Evolutionary conservation across 192 early-diverging fungal species (phyloP).

Genomic region (Powellomyces hirtus): DNA sequence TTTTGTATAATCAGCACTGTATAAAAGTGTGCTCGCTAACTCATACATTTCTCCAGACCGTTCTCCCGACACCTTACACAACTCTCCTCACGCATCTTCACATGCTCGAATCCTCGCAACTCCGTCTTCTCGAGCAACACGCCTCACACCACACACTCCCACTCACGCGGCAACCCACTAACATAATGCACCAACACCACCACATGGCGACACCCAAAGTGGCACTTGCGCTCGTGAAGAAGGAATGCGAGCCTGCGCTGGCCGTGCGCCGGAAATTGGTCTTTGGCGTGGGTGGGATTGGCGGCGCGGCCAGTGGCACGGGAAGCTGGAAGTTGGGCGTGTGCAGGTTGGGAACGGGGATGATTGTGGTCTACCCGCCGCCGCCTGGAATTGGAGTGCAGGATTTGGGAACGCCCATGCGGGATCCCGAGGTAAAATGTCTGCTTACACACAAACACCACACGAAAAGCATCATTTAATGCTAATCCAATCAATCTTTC

Average conservation of each 20-base stretch:
- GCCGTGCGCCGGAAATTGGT: not conserved
- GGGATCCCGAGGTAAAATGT: conserved; percentile 3
- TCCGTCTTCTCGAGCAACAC: not conserved
- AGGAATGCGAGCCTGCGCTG: not conserved
- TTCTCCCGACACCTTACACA: not conserved
- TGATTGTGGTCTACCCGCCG: not conserved
- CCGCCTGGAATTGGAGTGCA: not conserved
- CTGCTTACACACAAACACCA: not conserved
- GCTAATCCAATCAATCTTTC: not conserved
- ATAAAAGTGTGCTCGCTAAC: too few species aligned
- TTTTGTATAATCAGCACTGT: too few species aligned
- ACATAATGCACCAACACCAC: not conserved
- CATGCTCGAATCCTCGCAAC: not conserved
- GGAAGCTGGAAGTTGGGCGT: not conserved
- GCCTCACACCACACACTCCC: not conserved
- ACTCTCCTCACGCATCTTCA: not conserved
- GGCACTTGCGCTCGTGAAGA: not conserved
- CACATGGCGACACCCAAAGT: not conserved
- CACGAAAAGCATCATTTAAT: not conserved
- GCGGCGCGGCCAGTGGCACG: not conserved
- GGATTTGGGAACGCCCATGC: not conserved
- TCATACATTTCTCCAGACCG: not conserved
- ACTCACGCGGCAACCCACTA: too few species aligned
- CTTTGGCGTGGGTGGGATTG: not conserved
- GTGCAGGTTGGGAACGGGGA: not conserved